Conservation (phyloP, 805 yeast species). For the Ogataea philodendri region DNA sequence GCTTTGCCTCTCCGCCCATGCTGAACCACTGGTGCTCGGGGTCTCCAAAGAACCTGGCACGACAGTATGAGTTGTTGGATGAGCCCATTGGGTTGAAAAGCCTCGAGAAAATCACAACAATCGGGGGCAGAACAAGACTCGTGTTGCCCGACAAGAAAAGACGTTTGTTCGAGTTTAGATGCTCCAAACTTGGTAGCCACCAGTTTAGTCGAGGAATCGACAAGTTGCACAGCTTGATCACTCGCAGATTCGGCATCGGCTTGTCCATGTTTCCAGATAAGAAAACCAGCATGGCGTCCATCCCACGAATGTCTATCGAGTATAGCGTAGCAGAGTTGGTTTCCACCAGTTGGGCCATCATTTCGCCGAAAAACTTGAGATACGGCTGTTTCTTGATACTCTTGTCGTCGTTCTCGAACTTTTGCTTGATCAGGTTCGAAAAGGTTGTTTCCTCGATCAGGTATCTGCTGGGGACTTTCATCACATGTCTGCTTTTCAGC, state of each 20-base stretch:
- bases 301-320: slow-evolving; percentile 21
- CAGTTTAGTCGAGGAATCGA: slow-evolving; percentile 24
- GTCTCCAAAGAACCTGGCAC: slow-evolving; percentile 25
- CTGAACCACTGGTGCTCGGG: slow-evolving; percentile 19
- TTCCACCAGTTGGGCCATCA: slow-evolving; percentile 17
- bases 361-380: slow-evolving; percentile 16
- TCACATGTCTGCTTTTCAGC: slow-evolving; percentile 16
- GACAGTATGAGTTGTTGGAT: slow-evolving; percentile 14
- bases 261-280: slow-evolving; percentile 4
- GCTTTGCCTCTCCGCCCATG: slow-evolving; percentile 18
- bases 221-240: slow-evolving; percentile 19
- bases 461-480: slow-evolving; percentile 15
- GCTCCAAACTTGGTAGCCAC: slow-evolving; percentile 27
- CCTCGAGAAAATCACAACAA: slow-evolving; percentile 31
- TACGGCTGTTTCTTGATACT: slow-evolving; percentile 18
- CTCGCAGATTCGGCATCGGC: slow-evolving; percentile 15
- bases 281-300: slow-evolving; percentile 25
- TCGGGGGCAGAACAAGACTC: slow-evolving; percentile 19
- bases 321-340: slow-evolving; percentile 15
- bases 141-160: slow-evolving; percentile 10
- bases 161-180: slow-evolving; percentile 15
- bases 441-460: slow-evolving; percentile 14
- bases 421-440: slow-evolving; percentile 14
- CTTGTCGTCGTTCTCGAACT: slow-evolving; percentile 10
- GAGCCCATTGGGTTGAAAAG: slow-evolving; percentile 32